phyloP scores from a whole-genome alignment of 1,284 basidiomycete genomes.

The Heterobasidion occidentale region DNA sequence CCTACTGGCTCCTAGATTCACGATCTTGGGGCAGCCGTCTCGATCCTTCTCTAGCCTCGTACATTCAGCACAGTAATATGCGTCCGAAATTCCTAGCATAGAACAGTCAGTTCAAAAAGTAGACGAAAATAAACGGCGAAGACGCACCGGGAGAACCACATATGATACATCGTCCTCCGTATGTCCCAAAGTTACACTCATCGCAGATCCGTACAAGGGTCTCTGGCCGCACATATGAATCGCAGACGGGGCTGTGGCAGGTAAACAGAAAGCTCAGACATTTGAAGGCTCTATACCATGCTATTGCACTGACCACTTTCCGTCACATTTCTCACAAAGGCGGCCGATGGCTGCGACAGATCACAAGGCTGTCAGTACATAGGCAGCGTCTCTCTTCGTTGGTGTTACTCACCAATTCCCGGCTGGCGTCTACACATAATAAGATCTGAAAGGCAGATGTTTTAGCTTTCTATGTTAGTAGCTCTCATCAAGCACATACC shows the following conservation, averaged over 20 bases:
- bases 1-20: slow-evolving; percentile 87
- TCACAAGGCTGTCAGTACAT: background rate
- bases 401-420: slow-evolving; percentile 70
- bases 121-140: background rate
- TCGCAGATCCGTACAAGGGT: slow-evolving; percentile 98
- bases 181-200: slow-evolving; percentile 98
- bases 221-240: slow-evolving; percentile 98
- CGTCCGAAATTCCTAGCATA: slow-evolving; percentile 83
- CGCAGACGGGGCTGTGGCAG: slow-evolving; percentile 83
- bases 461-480: background rate
- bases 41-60: slow-evolving; percentile 95
- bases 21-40: slow-evolving; percentile 98
- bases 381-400: background rate
- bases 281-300: background rate
- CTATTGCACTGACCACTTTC: slow-evolving; percentile 77
- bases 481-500: slow-evolving; percentile 38
- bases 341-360: slow-evolving; percentile 77
- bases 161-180: slow-evolving; percentile 95
- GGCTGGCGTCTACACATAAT: slow-evolving; percentile 97
- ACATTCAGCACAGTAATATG: slow-evolving; percentile 96
- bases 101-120: background rate
- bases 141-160: slow-evolving; percentile 84
- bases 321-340: slow-evolving; percentile 98
- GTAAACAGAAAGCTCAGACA: background rate
- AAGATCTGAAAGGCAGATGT: slow-evolving; percentile 50